phyloP scores from a whole-genome alignment of 208 protist genomes.

The Endotrypanum monterogeii region DNA sequence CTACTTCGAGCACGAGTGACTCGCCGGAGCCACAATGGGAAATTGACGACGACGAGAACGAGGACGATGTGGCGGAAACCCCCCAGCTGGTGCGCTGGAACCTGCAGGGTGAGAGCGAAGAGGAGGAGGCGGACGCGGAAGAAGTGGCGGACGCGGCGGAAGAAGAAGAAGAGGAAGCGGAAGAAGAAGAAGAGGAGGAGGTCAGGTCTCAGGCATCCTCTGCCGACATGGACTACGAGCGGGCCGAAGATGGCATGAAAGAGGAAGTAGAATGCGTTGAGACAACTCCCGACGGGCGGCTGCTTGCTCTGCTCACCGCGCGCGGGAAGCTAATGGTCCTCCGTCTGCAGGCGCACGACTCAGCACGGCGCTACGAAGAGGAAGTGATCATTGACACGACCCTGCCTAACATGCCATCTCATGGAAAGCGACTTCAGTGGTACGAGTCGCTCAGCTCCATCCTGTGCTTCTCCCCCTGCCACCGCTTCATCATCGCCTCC shows the following conservation, averaged over 20 bases:
- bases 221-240: conserved; percentile 50
- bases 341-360: conserved; percentile 34
- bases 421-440: conserved; percentile 50
- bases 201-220: conserved; percentile 33
- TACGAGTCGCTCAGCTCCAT: conserved; percentile 58
- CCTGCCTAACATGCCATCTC: conserved; percentile 29
- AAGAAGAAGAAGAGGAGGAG: conserved; percentile 30
- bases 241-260: conserved; percentile 39
- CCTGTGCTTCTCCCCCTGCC: conserved; percentile 61
- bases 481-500: conserved; percentile 59
- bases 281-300: conserved; percentile 48
- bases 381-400: conserved; percentile 46
- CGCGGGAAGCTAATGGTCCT: conserved; percentile 64
- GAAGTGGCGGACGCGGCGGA: background rate
- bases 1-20: background rate
- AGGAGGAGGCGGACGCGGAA: background rate
- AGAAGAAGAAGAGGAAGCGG: conserved; percentile 6
- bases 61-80: background rate
- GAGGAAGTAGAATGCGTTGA: conserved; percentile 77
- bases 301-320: conserved; percentile 75
- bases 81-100: conserved; percentile 4
- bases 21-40: conserved; percentile 3
- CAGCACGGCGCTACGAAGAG: conserved; percentile 36
- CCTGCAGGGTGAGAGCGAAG: conserved; percentile 10
- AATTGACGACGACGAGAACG: background rate